These are phyloP conservation scores for Arachis stenosperma DNA, from an alignment of 306 rosid genomes.

Conservation along the genomic window DNA sequence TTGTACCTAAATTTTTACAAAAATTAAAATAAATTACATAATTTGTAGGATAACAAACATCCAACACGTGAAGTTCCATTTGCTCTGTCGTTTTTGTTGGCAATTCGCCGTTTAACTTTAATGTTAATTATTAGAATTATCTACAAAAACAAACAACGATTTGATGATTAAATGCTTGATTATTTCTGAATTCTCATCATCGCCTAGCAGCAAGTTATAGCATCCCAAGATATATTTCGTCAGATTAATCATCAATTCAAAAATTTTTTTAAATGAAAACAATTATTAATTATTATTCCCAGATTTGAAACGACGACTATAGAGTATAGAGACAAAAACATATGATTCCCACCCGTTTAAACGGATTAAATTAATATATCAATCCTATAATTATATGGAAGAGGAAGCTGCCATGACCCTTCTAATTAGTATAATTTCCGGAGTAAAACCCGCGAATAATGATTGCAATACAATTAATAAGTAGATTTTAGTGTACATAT, in stretches of 20 bases:
- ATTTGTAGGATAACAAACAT: background rate
- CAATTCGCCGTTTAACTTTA: background rate
- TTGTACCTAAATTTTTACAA: too few species aligned
- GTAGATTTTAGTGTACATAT: background rate
- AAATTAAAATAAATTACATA: background rate
- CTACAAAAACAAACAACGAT: background rate
- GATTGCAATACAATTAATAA: conserved; percentile 8
- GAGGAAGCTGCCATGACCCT: conserved; percentile 2
- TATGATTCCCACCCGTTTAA: background rate
- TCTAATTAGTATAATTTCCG: background rate
- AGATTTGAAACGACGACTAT: background rate
- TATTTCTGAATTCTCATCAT: background rate
- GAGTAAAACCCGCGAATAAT: conserved; percentile 14
- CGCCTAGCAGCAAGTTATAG: background rate
- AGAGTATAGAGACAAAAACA: background rate
- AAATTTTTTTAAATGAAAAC: background rate
- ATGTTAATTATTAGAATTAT: background rate
- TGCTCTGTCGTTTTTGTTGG: conserved; percentile 14
- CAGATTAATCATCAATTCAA: background rate
- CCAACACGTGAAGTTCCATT: conserved; percentile 6
- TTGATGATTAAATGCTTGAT: background rate
- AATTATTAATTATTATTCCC: background rate
- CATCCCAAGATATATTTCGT: conserved; percentile 12
- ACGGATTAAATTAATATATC: background rate
- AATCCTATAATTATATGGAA: background rate